Evolutionary conservation across 2,329 filamentous ascomycete species (phyloP).

Genomic region (Didymosphaeria variabile): DNA sequence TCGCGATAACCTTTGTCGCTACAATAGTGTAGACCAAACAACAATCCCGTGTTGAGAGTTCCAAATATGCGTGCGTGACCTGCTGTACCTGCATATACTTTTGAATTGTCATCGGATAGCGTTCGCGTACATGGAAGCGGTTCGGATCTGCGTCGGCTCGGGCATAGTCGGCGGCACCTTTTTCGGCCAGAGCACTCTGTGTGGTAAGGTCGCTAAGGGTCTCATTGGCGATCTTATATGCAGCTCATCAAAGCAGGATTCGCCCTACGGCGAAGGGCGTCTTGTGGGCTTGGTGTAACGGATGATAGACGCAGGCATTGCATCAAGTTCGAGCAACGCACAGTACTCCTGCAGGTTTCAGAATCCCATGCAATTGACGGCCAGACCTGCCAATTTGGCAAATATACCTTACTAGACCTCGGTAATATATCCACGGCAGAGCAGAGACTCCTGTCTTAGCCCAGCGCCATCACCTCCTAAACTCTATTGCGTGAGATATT

Average conservation of each 20-base stretch:
- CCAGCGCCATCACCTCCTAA: neutral
- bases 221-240: neutral
- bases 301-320: slow-evolving; percentile 2
- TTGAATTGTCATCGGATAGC: neutral
- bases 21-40: neutral
- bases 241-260: neutral
- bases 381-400: neutral
- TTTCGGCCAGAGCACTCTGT: neutral
- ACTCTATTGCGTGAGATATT: neutral
- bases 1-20: neutral
- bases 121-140: neutral
- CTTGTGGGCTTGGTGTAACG: neutral
- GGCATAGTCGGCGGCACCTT: slow-evolving; percentile 1
- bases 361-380: neutral
- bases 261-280: neutral
- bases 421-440: neutral
- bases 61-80: neutral
- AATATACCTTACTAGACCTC: neutral
- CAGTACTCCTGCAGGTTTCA: neutral
- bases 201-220: neutral
- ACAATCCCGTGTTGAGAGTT: neutral
- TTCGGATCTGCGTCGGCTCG: neutral
- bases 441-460: neutral
- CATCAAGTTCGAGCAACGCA: neutral
- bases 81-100: neutral